phyloP scores from a whole-genome alignment of 768 basidiomycete species.

The Serendipita sp. region DNA sequence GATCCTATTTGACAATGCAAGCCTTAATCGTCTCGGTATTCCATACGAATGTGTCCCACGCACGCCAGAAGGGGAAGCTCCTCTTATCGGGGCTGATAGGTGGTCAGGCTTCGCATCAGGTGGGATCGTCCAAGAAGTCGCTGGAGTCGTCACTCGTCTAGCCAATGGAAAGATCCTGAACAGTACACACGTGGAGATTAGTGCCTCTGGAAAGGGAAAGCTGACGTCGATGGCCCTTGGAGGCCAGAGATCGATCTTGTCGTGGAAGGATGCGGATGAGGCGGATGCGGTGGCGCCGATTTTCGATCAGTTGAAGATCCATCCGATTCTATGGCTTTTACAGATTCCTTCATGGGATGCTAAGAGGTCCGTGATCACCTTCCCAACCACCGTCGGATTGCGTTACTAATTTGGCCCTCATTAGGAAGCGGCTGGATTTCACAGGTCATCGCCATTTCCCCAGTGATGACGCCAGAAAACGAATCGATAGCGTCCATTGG shows the following conservation, averaged over 20 bases:
- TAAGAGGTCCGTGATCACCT: neutral
- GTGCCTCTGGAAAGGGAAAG: too few relatives aligned
- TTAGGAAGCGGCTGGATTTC: neutral
- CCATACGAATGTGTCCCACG: neutral
- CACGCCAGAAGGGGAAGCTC: neutral
- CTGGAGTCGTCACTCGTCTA: too few relatives aligned
- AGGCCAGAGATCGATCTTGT: neutral
- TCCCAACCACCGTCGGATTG: too few relatives aligned
- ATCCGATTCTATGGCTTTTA: neutral
- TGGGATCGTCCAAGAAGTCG: too few relatives aligned
- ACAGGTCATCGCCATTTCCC: neutral
- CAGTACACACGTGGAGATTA: too few relatives aligned
- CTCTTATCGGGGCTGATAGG: too few relatives aligned
- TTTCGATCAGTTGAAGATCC: neutral
- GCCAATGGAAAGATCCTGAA: too few relatives aligned
- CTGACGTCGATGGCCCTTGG: neutral
- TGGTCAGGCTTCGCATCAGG: too few relatives aligned
- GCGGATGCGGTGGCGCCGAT: neutral
- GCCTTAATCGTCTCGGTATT: neutral
- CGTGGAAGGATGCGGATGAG: constrained; percentile 1
- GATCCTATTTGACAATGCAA: constrained; percentile 31
- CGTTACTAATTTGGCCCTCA: neutral
- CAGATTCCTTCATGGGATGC: neutral
- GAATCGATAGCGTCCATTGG: neutral
- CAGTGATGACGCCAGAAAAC: neutral